These are phyloP conservation scores for Myriosclerotinia scirpicola DNA, from an alignment of 2,329 filamentous ascomycete genomes.

Conservation along the genomic window DNA sequence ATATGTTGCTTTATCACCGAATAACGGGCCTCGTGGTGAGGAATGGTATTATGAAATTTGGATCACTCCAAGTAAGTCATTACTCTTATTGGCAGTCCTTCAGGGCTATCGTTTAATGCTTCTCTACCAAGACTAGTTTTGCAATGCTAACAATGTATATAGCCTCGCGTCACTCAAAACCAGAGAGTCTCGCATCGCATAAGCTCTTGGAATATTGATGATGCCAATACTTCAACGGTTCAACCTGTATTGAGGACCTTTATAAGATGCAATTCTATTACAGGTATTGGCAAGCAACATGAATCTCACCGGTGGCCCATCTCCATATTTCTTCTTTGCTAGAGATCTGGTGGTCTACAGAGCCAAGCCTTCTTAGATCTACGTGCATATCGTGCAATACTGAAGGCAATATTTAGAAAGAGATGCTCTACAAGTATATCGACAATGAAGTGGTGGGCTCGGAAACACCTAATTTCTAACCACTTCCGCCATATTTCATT, in stretches of 20 bases:
- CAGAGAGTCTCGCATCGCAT: slow-evolving; percentile 3
- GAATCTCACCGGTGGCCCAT: neutral
- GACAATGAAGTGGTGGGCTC: neutral
- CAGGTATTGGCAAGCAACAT: neutral
- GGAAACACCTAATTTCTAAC: neutral
- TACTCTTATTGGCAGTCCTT: neutral
- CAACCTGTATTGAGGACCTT: neutral
- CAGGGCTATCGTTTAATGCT: neutral
- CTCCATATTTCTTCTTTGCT: neutral
- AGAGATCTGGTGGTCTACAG: neutral
- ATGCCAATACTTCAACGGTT: neutral
- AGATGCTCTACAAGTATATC: neutral
- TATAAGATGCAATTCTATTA: neutral
- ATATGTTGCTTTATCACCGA: slow-evolving; percentile 14
- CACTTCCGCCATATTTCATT: neutral
- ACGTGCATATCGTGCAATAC: neutral
- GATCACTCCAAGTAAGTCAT: slow-evolving; percentile 22
- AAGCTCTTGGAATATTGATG: slow-evolving; percentile 1
- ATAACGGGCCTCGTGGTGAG: slow-evolving; percentile 21
- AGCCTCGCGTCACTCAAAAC: slow-evolving; percentile 9
- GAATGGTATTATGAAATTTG: slow-evolving; percentile 24
- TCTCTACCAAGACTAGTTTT: neutral
- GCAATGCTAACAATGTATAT: neutral
- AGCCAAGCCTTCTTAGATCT: neutral
- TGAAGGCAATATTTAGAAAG: neutral